Evolutionary conservation across 192 early-diverging fungal species (phyloP).

Genomic region (Backusella westeae): DNA sequence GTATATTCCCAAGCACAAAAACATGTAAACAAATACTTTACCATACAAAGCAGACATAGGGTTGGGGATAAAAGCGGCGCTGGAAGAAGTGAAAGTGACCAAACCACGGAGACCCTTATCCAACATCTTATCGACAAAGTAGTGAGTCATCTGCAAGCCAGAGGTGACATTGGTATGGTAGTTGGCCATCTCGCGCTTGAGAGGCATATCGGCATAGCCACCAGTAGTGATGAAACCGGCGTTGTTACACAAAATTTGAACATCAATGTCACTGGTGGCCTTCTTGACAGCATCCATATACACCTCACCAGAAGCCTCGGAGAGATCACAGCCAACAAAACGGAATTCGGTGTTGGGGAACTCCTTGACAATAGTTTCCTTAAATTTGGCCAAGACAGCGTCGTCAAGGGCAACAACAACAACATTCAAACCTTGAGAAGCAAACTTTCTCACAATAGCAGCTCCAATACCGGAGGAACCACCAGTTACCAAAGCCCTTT

Average conservation of each 20-base stretch:
- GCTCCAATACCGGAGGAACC: slow-evolving; percentile 59
- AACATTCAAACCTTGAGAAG: slow-evolving; percentile 52
- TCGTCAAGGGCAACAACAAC: slow-evolving; percentile 59
- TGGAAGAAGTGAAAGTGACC: slow-evolving; percentile 54
- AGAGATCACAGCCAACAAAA: slow-evolving; percentile 50
- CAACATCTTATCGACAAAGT: slow-evolving; percentile 48
- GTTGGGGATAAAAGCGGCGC: slow-evolving; percentile 51
- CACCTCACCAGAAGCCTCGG: slow-evolving; percentile 28
- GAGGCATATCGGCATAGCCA: slow-evolving; percentile 41
- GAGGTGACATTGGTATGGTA: slow-evolving; percentile 55
- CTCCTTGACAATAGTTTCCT: slow-evolving; percentile 31
- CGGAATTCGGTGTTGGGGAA: slow-evolving; percentile 47
- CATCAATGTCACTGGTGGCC: slow-evolving; percentile 43
- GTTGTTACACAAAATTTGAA: slow-evolving; percentile 61
- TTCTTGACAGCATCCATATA: slow-evolving; percentile 44
- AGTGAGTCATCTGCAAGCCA: slow-evolving; percentile 46
- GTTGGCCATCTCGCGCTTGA: slow-evolving; percentile 45
- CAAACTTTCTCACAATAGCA: slow-evolving; percentile 50
- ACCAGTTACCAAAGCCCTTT: slow-evolving; percentile 57
- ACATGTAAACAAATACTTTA: slow-evolving; percentile 12
- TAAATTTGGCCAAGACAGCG: slow-evolving; percentile 29
- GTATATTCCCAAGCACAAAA: neutral
- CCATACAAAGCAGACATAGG: slow-evolving; percentile 51
- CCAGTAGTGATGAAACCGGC: slow-evolving; percentile 59
- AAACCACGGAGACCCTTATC: slow-evolving; percentile 33